Percentiles rank a stretch among this genome's conserved stretches.
phyloP scores from a whole-genome alignment of 257 asterid species.

The Jasminum sambac region DNA sequence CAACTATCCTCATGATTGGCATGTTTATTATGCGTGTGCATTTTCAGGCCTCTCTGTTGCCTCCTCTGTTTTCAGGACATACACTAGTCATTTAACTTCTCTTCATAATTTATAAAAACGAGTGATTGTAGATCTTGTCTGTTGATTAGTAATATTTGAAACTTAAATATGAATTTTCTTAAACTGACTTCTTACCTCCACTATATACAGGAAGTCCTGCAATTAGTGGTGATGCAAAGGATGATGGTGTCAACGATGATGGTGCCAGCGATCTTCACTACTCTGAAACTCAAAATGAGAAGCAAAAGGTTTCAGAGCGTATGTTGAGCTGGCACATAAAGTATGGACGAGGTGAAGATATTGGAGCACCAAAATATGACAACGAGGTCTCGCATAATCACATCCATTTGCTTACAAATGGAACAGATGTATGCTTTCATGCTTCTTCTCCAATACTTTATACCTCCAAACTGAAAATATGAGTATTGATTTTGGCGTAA shows the following conservation, averaged over 20 bases:
- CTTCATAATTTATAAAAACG: not conserved
- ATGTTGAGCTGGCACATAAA: slow-evolving; percentile 96
- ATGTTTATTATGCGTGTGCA: slow-evolving; percentile 15
- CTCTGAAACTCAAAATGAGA: slow-evolving; percentile 61
- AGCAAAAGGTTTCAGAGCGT: slow-evolving; percentile 83
- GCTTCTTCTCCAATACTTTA: slow-evolving; percentile 24
- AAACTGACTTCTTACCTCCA: slow-evolving; percentile 17
- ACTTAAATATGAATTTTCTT: slow-evolving; percentile 22
- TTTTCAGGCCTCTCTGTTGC: not conserved
- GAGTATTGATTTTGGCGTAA: not conserved
- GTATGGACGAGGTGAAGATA: slow-evolving; percentile 74
- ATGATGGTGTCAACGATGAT: slow-evolving; percentile 59
- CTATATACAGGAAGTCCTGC: slow-evolving; percentile 80
- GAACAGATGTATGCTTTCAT: slow-evolving; percentile 70
- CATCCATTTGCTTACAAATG: slow-evolving; percentile 92
- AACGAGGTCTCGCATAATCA: slow-evolving; percentile 87
- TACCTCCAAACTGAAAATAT: slow-evolving; percentile 9
- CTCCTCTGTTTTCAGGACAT: not conserved
- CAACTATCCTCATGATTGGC: slow-evolving; percentile 4
- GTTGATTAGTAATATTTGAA: slow-evolving; percentile 14
- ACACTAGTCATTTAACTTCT: slow-evolving; percentile 1
- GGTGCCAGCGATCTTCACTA: slow-evolving; percentile 51
- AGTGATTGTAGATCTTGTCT: slow-evolving; percentile 5
- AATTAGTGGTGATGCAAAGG: slow-evolving; percentile 75
- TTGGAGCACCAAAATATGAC: slow-evolving; percentile 76